A percentile compares a stretch with the other conserved stretches of the same genome.
phyloP scores from a whole-genome alignment of 768 basidiomycete genomes.

The Trametes sanguinea region DNA sequence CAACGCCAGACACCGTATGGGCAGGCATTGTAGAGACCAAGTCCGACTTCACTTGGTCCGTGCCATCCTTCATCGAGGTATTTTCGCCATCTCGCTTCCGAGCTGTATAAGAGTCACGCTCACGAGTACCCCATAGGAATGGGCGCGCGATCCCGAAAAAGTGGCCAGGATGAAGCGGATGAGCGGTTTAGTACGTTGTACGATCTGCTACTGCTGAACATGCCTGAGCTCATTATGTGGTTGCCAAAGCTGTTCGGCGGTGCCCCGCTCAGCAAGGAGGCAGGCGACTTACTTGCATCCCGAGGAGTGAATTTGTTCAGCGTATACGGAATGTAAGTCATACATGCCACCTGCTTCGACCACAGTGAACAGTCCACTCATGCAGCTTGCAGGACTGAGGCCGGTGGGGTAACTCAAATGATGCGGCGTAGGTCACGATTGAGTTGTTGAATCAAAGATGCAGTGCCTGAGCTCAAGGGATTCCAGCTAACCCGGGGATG shows the following conservation, averaged over 20 bases:
- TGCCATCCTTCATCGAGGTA: slow-evolving; percentile 34
- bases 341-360: too few species aligned
- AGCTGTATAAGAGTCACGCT: too few species aligned
- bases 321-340: slow-evolving; percentile 16
- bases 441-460: too few species aligned
- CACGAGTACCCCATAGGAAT: slow-evolving; percentile 5
- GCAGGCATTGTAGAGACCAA: slow-evolving; percentile 11
- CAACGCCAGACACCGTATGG: slow-evolving; percentile 27
- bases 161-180: slow-evolving; percentile 8
- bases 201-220: not conserved
- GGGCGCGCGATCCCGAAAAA: slow-evolving; percentile 21
- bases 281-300: slow-evolving; percentile 16
- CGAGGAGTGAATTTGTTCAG: slow-evolving; percentile 16
- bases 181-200: slow-evolving; percentile 5
- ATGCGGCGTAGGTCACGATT: too few species aligned
- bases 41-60: slow-evolving; percentile 17
- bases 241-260: not conserved
- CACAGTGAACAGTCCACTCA: not conserved
- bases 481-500: not conserved
- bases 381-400: slow-evolving; percentile 16
- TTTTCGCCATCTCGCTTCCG: too few species aligned
- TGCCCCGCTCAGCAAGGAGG: slow-evolving; percentile 21
- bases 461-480: slow-evolving; percentile 9
- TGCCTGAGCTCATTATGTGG: too few species aligned
- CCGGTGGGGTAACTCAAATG: slow-evolving; percentile 1